phyloP scores from a whole-genome alignment of 177 flowering plant species.

The Telopea speciosissima region DNA sequence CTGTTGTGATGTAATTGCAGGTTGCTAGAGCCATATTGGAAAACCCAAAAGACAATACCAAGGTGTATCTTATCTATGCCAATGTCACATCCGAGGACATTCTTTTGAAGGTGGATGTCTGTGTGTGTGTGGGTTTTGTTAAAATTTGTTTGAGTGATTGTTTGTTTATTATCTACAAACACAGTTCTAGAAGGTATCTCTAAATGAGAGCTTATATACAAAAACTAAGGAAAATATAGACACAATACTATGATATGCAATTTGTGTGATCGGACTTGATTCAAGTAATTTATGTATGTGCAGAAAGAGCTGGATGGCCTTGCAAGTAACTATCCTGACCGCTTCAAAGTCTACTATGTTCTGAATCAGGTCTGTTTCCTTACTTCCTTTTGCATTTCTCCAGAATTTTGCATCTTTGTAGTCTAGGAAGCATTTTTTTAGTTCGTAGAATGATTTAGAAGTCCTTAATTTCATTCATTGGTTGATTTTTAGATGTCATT shows the following conservation, averaged over 20 bases:
- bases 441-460: neutral
- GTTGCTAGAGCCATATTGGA: slow-evolving; percentile 94
- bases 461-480: neutral
- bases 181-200: no score
- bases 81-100: slow-evolving; percentile 93
- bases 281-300: neutral
- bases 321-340: neutral
- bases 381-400: neutral
- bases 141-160: no score
- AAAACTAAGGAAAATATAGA: neutral
- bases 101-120: slow-evolving; percentile 73
- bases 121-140: neutral
- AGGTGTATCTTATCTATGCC: slow-evolving; percentile 82
- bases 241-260: neutral
- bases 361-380: neutral
- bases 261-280: neutral
- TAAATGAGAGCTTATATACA: no score
- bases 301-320: neutral
- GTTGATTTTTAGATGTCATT: neutral
- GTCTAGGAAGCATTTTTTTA: neutral
- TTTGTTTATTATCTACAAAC: no score
- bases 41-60: slow-evolving; percentile 76
- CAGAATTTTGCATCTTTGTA: neutral
- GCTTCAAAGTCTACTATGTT: neutral
- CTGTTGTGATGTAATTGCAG: slow-evolving; percentile 26